These are phyloP conservation scores for Anisodus acutangulus DNA, from an alignment of 257 asterid species.

Conservation along the genomic window DNA sequence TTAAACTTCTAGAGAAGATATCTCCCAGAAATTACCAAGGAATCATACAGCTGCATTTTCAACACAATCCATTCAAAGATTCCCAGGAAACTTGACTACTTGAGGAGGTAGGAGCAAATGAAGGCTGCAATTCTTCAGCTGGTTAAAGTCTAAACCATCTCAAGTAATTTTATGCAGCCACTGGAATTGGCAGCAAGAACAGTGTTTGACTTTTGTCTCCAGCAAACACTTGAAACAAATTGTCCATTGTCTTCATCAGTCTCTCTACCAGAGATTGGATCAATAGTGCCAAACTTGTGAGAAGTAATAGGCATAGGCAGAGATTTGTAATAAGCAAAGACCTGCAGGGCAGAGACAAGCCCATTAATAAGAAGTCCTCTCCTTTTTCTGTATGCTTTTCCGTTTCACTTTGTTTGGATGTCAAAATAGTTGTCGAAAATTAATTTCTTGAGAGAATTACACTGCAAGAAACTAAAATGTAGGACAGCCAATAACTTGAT, in stretches of 20 bases:
- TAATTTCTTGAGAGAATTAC: background rate
- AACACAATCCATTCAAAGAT: background rate
- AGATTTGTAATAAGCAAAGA: constrained; percentile 73
- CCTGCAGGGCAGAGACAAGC: constrained; percentile 46
- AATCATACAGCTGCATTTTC: background rate
- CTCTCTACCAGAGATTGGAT: constrained; percentile 81
- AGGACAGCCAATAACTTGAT: constrained; percentile 6
- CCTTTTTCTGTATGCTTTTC: background rate
- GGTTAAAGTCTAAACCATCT: constrained; percentile 60
- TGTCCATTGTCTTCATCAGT: constrained; percentile 79
- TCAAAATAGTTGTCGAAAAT: background rate
- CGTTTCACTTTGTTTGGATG: background rate
- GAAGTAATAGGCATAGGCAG: constrained; percentile 87
- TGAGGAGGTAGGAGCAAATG: background rate
- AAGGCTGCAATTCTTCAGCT: constrained; percentile 6
- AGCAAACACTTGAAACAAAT: constrained; percentile 91
- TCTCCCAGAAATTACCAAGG: constrained; percentile 11
- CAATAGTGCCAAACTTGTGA: constrained; percentile 81
- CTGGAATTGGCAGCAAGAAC: constrained; percentile 85
- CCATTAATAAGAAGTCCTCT: background rate
- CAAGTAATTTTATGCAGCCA: constrained; percentile 77
- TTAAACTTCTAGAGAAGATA: constrained; percentile 13
- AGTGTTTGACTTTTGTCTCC: constrained; percentile 81
- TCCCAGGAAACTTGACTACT: background rate
- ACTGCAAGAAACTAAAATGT: background rate